These are phyloP conservation scores for Melastoma malabathricum DNA, from an alignment of 345 rosid genomes.

Conservation along the genomic window DNA sequence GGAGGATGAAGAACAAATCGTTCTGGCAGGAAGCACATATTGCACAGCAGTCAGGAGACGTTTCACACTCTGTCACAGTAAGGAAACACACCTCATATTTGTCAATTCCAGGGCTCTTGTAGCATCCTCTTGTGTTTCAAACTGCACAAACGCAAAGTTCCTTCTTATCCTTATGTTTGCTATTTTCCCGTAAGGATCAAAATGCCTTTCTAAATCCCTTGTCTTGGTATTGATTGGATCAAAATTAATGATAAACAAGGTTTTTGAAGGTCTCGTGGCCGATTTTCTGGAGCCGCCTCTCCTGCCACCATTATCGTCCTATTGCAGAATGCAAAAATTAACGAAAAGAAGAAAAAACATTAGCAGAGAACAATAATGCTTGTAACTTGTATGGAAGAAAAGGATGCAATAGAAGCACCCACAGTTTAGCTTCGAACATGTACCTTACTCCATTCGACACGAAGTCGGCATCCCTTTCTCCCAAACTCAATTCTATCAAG, in stretches of 20 bases:
- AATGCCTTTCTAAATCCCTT: slow-evolving; percentile 86
- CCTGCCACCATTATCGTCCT: slow-evolving; percentile 66
- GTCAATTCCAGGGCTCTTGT: slow-evolving; percentile 78
- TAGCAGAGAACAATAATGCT: too few relatives aligned
- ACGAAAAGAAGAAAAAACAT: too few relatives aligned
- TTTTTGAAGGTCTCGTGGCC: slow-evolving; percentile 65
- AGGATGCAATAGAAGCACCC: too few relatives aligned
- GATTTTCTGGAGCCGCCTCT: slow-evolving; percentile 56
- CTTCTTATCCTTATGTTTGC: slow-evolving; percentile 83
- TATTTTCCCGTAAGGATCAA: slow-evolving; percentile 83
- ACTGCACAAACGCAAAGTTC: slow-evolving; percentile 93
- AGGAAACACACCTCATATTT: slow-evolving; percentile 41
- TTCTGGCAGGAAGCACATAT: too few relatives aligned
- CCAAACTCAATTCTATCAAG: slow-evolving; percentile 83
- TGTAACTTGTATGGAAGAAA: too few relatives aligned
- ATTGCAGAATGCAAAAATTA: slow-evolving; percentile 7
- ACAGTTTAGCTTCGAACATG: not conserved
- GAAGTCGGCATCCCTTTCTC: slow-evolving; percentile 81
- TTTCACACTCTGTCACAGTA: not conserved
- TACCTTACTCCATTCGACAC: slow-evolving; percentile 98
- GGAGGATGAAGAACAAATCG: too few relatives aligned
- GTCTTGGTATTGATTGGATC: slow-evolving; percentile 75
- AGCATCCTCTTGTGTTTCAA: slow-evolving; percentile 83
- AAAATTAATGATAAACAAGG: slow-evolving; percentile 87
- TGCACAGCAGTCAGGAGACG: too few relatives aligned